Evolutionary conservation across 441 rosid genomes (phyloP), one percentile per base, ranked within the genome.

Genomic region (Jatropha multifida): DNA sequence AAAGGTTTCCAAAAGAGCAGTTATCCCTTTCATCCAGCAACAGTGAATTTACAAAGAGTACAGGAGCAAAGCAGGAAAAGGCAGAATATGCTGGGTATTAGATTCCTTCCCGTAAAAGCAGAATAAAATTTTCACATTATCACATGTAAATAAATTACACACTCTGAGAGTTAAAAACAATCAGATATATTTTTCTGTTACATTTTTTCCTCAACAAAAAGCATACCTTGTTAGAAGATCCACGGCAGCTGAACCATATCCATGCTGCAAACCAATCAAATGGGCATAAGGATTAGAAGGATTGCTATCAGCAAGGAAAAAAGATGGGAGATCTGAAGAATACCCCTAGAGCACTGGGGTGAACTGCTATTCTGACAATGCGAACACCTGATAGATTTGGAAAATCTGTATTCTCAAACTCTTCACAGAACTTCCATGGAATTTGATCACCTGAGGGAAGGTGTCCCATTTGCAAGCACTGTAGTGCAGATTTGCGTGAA

Each of bases 221-320:
- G 11, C 27, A 64, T 82, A 94, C 98, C 97, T 90, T 42, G 93
- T 76, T 75, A 94, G 78, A 67, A 92, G 88, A 61, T 92, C 95
- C 82, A 94, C 90, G n/a, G 98, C 97, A 73, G 85, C 85, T 79
- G 97, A 92, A 65, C 98, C 98, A 82, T 94, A 94, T 61, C 97
- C 98, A 85, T 85, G 92, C 98, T 94, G 84, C 72, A 37, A 49
- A 75, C 56, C 70, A 75, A 38, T 42, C 26, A 64, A 32, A 65
- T 52, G 60, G 13, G 46, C 8, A 40, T 41, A 65, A 65, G 63
- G 42, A 32, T n/a, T 23, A 78, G 74, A 41, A 32, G 13, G 40
- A 65, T 49, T 42, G 32, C 60, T n/a, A 56, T 56, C 27, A 56
- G 27, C 60, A 56, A 56, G 26, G 3, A 3, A 18, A 17, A n/a